These are phyloP conservation scores for Fraxinus dipetala DNA, from an alignment of 305 asterid species.

Conservation along the genomic window DNA sequence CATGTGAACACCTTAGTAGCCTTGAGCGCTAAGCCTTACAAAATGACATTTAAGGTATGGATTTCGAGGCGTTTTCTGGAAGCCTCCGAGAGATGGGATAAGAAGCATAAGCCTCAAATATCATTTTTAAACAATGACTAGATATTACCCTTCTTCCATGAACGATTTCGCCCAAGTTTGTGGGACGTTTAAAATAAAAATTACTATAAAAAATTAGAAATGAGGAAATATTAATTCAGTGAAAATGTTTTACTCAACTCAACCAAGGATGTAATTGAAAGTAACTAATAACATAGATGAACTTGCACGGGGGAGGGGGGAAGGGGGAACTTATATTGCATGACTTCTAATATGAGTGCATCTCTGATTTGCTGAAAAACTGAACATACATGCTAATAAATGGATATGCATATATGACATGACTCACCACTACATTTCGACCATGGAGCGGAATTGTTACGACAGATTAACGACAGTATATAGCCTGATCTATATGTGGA, in stretches of 20 bases:
- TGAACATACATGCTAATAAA: neutral
- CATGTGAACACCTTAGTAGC: neutral
- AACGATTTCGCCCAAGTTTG: neutral
- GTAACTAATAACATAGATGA: neutral
- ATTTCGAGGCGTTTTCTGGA: neutral
- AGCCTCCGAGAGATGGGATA: neutral
- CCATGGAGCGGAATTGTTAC: conserved; percentile 15
- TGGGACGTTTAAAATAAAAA: neutral
- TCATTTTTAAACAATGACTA: neutral
- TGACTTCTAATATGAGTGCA: neutral
- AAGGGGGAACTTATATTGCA: neutral
- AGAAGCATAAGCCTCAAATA: neutral
- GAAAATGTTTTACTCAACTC: neutral
- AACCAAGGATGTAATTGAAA: neutral
- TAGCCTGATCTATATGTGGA: conserved; percentile 85
- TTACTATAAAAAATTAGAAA: neutral
- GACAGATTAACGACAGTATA: conserved; percentile 60
- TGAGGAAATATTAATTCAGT: neutral
- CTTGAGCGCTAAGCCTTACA: neutral
- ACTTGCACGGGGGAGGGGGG: neutral
- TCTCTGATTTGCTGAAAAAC: neutral
- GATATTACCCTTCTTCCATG: neutral
- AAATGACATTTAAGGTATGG: neutral
- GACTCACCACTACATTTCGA: conserved; percentile 37
- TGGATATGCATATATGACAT: neutral